Evolutionary conservation across 768 basidiomycete species (phyloP).

Genomic region (Terana coerulea): DNA sequence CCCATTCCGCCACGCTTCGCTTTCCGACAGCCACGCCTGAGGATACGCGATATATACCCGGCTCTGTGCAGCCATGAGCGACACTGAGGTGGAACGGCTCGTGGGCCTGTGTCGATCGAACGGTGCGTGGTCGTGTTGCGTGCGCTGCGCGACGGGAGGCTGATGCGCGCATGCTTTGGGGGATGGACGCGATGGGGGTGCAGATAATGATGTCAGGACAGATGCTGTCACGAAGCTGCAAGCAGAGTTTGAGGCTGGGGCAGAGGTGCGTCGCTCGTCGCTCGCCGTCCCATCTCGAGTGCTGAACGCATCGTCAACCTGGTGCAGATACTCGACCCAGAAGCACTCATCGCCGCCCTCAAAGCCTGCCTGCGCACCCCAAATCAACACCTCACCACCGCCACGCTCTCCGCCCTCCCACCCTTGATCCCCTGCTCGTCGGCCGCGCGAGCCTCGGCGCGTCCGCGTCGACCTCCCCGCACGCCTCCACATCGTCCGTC

Average conservation of each 20-base stretch:
- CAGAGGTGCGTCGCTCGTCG: conserved; percentile 47
- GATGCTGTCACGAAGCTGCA: conserved; percentile 80
- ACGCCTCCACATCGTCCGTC: conserved; percentile 40
- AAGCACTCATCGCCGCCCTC: conserved; percentile 63
- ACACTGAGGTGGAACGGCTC: conserved; percentile 25
- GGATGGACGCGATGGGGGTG: conserved; percentile 10
- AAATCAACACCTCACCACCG: conserved; percentile 78
- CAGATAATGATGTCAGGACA: conserved; percentile 78
- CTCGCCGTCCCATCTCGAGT: not conserved
- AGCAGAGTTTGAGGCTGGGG: conserved; percentile 63
- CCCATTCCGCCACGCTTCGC: not conserved
- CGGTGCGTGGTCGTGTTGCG: conserved; percentile 20
- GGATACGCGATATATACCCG: conserved; percentile 11
- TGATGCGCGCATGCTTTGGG: not conserved
- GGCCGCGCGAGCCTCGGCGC: conserved; percentile 21
- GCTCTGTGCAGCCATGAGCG: conserved; percentile 21
- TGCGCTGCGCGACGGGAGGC: not conserved
- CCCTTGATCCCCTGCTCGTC: conserved; percentile 51
- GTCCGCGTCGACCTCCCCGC: too few relatives aligned
- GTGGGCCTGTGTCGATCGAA: conserved; percentile 29
- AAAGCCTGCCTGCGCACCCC: conserved; percentile 75
- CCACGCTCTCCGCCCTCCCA: conserved; percentile 68
- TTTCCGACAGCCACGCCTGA: not conserved
- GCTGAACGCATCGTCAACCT: not conserved
- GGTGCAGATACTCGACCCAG: conserved; percentile 65